Percentiles rank a stretch among this genome's conserved stretches.
Conservation (phyloP, 495 filamentous ascomycete genomes). For the Lasiosphaeris hirsuta region DNA sequence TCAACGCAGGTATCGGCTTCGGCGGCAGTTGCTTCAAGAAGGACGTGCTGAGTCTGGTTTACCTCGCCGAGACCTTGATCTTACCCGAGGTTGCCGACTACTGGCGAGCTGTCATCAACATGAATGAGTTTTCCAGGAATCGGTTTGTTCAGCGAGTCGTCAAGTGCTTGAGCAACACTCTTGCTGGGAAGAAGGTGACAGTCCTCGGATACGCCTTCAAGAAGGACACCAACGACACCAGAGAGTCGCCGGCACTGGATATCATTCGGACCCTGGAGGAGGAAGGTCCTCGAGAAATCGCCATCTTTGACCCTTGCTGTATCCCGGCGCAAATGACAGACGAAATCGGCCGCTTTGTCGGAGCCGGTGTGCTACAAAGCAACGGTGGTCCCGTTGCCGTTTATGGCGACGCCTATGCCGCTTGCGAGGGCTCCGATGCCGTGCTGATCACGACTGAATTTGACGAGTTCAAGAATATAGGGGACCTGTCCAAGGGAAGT, state of each 20-base stretch:
- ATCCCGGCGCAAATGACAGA: slow-evolving; percentile 34
- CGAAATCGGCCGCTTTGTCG: slow-evolving; percentile 39
- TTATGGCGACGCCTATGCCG: slow-evolving; percentile 47
- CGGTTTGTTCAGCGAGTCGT: slow-evolving; percentile 64
- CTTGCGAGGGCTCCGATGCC: slow-evolving; percentile 51
- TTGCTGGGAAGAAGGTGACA: slow-evolving; percentile 68
- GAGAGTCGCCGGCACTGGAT: slow-evolving; percentile 65
- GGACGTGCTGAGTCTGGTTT: slow-evolving; percentile 70
- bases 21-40: slow-evolving; percentile 80
- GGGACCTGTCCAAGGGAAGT: slow-evolving; percentile 2
- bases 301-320: slow-evolving; percentile 71
- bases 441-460: slow-evolving; percentile 63
- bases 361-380: slow-evolving; percentile 28
- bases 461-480: slow-evolving; percentile 53
- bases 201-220: slow-evolving; percentile 78
- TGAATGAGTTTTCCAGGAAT: slow-evolving; percentile 72
- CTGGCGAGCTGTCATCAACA: slow-evolving; percentile 67
- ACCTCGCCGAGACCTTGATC: slow-evolving; percentile 66
- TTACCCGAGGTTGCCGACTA: slow-evolving; percentile 73
- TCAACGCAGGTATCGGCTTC: slow-evolving; percentile 75
- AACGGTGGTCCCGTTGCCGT: slow-evolving; percentile 37
- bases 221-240: slow-evolving; percentile 71
- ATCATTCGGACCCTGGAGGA: slow-evolving; percentile 60
- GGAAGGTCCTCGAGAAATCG: slow-evolving; percentile 58
- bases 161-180: slow-evolving; percentile 59